phyloP scores from a whole-genome alignment of 2,329 filamentous ascomycete genomes.

The Neopestalotiopsis clavispora region DNA sequence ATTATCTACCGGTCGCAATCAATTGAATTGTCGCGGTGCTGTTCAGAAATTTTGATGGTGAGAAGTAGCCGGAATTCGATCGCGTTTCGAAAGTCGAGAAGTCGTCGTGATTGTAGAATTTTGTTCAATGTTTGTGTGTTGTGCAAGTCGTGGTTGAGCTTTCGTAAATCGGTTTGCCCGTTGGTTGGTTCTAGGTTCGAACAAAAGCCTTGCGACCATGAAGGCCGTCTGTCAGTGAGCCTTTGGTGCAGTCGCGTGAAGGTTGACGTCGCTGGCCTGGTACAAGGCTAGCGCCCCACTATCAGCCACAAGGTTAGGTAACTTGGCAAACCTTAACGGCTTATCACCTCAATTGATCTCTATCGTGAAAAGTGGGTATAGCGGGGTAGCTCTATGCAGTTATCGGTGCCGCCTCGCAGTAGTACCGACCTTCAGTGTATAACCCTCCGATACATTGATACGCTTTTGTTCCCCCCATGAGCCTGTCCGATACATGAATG shows the following conservation, averaged over 20 bases:
- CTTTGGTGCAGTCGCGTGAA: background rate
- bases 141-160: background rate
- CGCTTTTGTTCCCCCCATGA: background rate
- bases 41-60: too few species aligned
- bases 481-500: background rate
- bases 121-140: too few species aligned
- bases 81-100: too few species aligned
- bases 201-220: conserved; percentile 1
- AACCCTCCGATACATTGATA: background rate
- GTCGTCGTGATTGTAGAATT: too few species aligned
- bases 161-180: background rate
- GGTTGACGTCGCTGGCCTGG: conserved; percentile 13
- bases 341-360: conserved; percentile 14
- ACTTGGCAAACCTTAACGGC: conserved; percentile 8
- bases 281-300: conserved; percentile 5
- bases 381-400: conserved; percentile 9
- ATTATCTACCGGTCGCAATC: too few species aligned
- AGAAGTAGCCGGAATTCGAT: too few species aligned
- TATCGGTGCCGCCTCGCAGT: background rate
- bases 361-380: conserved; percentile 13
- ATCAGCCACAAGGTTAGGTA: conserved; percentile 11
- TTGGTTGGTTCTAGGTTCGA: background rate
- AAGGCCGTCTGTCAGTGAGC: background rate
- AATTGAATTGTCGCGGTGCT: too few species aligned
- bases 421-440: background rate